A percentile compares a stretch with the other conserved stretches of the same genome.
Evolutionary conservation across 2,329 filamentous ascomycete species (phyloP).

Genomic region (Fusarium sp.): DNA sequence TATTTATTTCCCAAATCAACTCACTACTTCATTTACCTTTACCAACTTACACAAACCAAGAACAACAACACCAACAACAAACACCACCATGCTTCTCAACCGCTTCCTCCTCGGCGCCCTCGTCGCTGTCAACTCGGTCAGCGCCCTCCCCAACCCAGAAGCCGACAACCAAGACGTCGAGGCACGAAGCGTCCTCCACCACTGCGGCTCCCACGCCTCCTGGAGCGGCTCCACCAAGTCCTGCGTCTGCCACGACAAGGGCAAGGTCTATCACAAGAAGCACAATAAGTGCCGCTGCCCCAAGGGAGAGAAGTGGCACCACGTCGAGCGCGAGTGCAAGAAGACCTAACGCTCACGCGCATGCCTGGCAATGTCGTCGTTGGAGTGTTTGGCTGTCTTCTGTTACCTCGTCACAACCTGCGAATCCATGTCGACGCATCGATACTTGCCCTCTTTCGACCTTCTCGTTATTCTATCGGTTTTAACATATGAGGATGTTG

Average conservation of each 20-base stretch:
- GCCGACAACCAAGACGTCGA: slow-evolving; percentile 2
- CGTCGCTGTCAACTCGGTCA: slow-evolving; percentile 16
- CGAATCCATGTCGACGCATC: no score
- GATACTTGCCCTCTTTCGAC: no score
- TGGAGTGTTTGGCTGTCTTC: no score
- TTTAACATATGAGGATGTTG: no score
- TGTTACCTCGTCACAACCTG: no score
- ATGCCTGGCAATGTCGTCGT: background rate
- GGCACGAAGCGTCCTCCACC: slow-evolving; percentile 19
- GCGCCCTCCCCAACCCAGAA: slow-evolving; percentile 18
- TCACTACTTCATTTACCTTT: background rate
- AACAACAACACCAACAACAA: no score
- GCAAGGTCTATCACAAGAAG: slow-evolving; percentile 13
- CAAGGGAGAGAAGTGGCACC: slow-evolving; percentile 31
- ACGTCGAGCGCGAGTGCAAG: slow-evolving; percentile 22
- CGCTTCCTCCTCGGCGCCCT: slow-evolving; percentile 13
- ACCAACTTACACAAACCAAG: no score
- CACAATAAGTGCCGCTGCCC: slow-evolving; percentile 27
- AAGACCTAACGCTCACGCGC: background rate
- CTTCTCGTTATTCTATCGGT: no score
- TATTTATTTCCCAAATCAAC: background rate
- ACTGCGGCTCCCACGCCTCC: slow-evolving; percentile 19
- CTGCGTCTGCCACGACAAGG: slow-evolving; percentile 21
- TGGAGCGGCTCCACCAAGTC: slow-evolving; percentile 6
- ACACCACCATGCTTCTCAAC: slow-evolving; percentile 19